Conservation (phyloP, 2,329 filamentous ascomycete species). For the Conoideocrella luteorostrata region DNA sequence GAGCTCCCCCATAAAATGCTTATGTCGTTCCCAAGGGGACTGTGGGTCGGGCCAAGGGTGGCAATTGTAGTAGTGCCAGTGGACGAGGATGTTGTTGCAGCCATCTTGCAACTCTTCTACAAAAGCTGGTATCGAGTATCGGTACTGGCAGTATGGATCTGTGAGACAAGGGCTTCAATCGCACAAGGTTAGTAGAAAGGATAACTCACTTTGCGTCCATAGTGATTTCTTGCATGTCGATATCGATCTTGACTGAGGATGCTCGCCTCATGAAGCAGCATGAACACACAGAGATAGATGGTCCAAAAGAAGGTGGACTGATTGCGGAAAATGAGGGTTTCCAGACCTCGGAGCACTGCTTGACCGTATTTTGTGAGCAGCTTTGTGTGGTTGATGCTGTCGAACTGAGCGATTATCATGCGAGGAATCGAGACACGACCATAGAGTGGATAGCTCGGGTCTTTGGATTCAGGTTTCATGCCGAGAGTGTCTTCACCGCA, state of each 20-base stretch:
- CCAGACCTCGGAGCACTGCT: slow-evolving; percentile 27
- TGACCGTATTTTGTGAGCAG: slow-evolving; percentile 29
- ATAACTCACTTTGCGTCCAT: slow-evolving; percentile 16
- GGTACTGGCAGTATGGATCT: no score
- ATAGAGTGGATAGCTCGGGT: slow-evolving; percentile 31
- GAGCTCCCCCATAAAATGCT: slow-evolving; percentile 23
- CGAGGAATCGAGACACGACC: slow-evolving; percentile 34
- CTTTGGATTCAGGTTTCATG: slow-evolving; percentile 27
- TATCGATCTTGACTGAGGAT: slow-evolving; percentile 33
- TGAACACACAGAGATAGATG: slow-evolving; percentile 33
- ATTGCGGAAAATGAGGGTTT: slow-evolving; percentile 26
- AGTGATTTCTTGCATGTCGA: slow-evolving; percentile 35
- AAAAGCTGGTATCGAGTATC: slow-evolving; percentile 32
- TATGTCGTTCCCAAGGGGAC: slow-evolving; percentile 20
- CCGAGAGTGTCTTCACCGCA: slow-evolving; percentile 33
- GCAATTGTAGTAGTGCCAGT: slow-evolving; percentile 47
- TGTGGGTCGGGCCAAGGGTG: slow-evolving; percentile 18
- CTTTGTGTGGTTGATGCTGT: slow-evolving; percentile 32
- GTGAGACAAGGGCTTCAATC: no score
- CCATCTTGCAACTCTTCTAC: slow-evolving; percentile 39
- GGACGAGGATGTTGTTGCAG: slow-evolving; percentile 38
- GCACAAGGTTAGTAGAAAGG: background rate
- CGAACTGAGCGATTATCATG: slow-evolving; percentile 40
- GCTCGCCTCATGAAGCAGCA: slow-evolving; percentile 37
- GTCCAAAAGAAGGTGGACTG: slow-evolving; percentile 25